A percentile compares a stretch with the other conserved stretches of the same genome.
Conservation (phyloP, 257 asterid species). For the Anisodus acutangulus region DNA sequence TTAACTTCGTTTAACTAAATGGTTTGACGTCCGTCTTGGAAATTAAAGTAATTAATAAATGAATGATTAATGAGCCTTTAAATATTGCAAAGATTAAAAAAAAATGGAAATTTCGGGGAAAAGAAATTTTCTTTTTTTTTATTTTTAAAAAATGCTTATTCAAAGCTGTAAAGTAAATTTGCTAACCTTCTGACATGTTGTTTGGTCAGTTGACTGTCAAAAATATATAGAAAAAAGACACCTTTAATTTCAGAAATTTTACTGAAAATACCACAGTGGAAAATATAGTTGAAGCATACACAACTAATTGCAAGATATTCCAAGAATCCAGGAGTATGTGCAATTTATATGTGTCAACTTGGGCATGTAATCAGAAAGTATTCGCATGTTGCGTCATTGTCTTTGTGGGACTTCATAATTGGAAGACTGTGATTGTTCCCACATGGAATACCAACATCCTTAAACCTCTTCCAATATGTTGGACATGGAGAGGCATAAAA, state of each 20-base stretch:
- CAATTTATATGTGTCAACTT: background rate
- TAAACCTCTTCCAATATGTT: background rate
- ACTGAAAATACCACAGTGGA: slow-evolving; percentile 49
- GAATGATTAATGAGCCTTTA: slow-evolving; percentile 48
- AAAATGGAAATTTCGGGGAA: slow-evolving; percentile 38
- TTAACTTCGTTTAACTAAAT: slow-evolving; percentile 81
- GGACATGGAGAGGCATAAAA: background rate
- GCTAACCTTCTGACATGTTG: slow-evolving; percentile 68
- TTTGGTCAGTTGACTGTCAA: slow-evolving; percentile 61
- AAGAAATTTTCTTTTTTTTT: slow-evolving; percentile 31
- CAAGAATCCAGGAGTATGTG: slow-evolving; percentile 12
- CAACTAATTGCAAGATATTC: background rate
- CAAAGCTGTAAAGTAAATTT: slow-evolving; percentile 75
- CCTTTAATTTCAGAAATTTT: slow-evolving; percentile 52
- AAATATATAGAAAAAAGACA: background rate
- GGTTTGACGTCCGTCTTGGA: slow-evolving; percentile 93
- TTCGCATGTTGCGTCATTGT: background rate
- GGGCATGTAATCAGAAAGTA: background rate
- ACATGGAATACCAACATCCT: background rate
- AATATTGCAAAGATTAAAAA: slow-evolving; percentile 51
- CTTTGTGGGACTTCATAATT: slow-evolving; percentile 13
- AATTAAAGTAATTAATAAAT: slow-evolving; percentile 41
- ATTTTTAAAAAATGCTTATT: slow-evolving; percentile 35
- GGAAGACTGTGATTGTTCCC: background rate
- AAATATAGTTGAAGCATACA: background rate